Base-by-base conservation (phyloP, 2,329 filamentous ascomycete species). In the Colletotrichum godetiae region DNA sequence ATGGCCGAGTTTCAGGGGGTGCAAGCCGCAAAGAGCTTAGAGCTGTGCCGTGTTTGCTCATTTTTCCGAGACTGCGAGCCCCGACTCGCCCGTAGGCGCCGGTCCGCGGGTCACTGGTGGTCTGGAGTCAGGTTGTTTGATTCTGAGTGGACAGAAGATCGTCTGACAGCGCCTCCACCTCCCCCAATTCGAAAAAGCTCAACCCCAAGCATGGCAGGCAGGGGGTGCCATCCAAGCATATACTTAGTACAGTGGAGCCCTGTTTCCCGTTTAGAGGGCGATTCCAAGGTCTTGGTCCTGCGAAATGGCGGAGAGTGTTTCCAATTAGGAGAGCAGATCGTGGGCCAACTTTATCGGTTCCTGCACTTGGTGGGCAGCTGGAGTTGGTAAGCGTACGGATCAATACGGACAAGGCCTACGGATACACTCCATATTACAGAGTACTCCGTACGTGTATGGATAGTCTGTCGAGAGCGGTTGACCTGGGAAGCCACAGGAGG, bases 261-360 rank as follows among this genome's bases (percentile, higher is more conserved):
- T 58, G 68, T 72, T 72, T 67, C 68, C 64, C 67, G 49, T 72
- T 72, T 52, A 72, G 57, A 68, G 68, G 24, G 42, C 58, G 58
- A 35, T 46, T 63, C 68, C 62, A 55, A n/a, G 57, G 29, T 49
- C 63, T 56, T 55, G 68, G 60, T 59, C 27, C 60, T 58, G 42
- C 8, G 68, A 49, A 60, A 33, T 22, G 55, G 53, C 56, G 31
- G 58, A n/a, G 27, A 56, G 35, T 56, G 62, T 56, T 12, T 35
- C 33, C 24, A 61, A 67, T 11, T 13, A 27, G 33, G 63, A 61
- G 56, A 5, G 11, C 4, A 19, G 5, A 33, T 60, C 68, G 4
- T 67, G 33, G 58, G 22, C 37, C 37, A 63, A 19, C 19, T 29
- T 42, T 15, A 22, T 24, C 35, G 10, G 31, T 33, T 59, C 42